phyloP scores from a whole-genome alignment of 1,284 basidiomycete species.

The Moniliella sp. region DNA sequence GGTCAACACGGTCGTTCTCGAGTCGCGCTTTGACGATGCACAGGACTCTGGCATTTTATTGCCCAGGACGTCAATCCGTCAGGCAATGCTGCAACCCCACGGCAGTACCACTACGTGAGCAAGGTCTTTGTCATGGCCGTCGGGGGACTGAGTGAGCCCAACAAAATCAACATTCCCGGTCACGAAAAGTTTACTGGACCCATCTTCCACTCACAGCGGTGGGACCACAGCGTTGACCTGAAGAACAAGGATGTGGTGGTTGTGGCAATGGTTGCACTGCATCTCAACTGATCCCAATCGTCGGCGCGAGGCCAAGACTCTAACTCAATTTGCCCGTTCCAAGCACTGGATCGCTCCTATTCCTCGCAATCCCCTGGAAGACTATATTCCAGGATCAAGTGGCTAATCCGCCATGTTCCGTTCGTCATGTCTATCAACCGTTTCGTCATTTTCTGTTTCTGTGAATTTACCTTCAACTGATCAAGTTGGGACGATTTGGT shows the following conservation, averaged over 20 bases:
- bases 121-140: slow-evolving; percentile 23
- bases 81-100: too few species aligned
- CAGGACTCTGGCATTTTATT: slow-evolving; percentile 8
- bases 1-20: slow-evolving; percentile 13
- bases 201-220: slow-evolving; percentile 31
- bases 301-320: slow-evolving; percentile 1
- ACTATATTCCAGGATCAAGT: too few species aligned
- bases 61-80: neutral
- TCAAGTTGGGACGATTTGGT: too few species aligned
- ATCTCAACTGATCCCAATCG: slow-evolving; percentile 17
- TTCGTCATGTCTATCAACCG: too few species aligned
- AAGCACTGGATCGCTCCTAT: too few species aligned
- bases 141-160: slow-evolving; percentile 25
- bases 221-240: slow-evolving; percentile 29
- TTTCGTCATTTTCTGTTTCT: too few species aligned
- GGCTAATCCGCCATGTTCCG: too few species aligned
- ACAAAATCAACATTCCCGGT: slow-evolving; percentile 19
- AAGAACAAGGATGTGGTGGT: slow-evolving; percentile 31
- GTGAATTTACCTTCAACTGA: too few species aligned
- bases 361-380: too few species aligned
- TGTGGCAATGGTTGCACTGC: slow-evolving; percentile 29
- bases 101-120: slow-evolving; percentile 24
- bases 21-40: slow-evolving; percentile 19
- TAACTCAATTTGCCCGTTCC: slow-evolving; percentile 3
- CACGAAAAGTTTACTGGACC: slow-evolving; percentile 19